These are phyloP conservation scores for Carex littledalei DNA, from an alignment of 176 grass and related monocot genomes.

Conservation along the genomic window DNA sequence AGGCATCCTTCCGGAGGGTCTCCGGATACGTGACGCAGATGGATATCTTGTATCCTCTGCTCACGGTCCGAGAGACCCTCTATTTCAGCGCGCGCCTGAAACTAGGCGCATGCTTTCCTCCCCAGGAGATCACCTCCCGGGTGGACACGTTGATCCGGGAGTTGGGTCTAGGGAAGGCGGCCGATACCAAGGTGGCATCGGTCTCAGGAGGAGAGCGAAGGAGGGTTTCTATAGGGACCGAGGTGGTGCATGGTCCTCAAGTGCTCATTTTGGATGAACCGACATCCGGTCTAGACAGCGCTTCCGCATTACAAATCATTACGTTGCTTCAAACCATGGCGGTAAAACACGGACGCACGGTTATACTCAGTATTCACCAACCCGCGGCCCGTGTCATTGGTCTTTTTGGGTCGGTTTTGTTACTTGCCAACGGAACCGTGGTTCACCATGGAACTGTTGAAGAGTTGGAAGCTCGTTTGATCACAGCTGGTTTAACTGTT, in stretches of 20 bases:
- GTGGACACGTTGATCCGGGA: slow-evolving; percentile 49
- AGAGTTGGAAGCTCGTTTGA: slow-evolving; percentile 31
- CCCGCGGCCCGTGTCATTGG: slow-evolving; percentile 55
- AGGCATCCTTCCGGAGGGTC: slow-evolving; percentile 32
- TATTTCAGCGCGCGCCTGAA: slow-evolving; percentile 53
- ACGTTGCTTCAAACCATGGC: slow-evolving; percentile 49
- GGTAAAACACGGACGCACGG: slow-evolving; percentile 33
- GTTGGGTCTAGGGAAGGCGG: slow-evolving; percentile 38
- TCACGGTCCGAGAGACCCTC: slow-evolving; percentile 64
- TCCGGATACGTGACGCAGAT: slow-evolving; percentile 61
- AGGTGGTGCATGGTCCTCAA: slow-evolving; percentile 50
- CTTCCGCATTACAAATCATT: slow-evolving; percentile 61
- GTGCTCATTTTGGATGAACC: slow-evolving; percentile 74
- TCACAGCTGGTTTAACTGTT: slow-evolving; percentile 29
- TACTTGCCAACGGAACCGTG: slow-evolving; percentile 54
- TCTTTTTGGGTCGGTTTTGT: slow-evolving; percentile 53
- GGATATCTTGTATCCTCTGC: slow-evolving; percentile 61
- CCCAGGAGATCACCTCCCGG: slow-evolving; percentile 9
- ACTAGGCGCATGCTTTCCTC: slow-evolving; percentile 26
- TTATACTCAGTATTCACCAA: slow-evolving; percentile 79
- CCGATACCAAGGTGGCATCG: slow-evolving; percentile 41
- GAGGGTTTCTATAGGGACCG: slow-evolving; percentile 67
- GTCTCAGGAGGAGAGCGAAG: slow-evolving; percentile 66
- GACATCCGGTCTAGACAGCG: slow-evolving; percentile 73
- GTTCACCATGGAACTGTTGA: slow-evolving; percentile 62